phyloP scores from a whole-genome alignment of 176 grass and related monocot genomes.

The Poa pratensis region DNA sequence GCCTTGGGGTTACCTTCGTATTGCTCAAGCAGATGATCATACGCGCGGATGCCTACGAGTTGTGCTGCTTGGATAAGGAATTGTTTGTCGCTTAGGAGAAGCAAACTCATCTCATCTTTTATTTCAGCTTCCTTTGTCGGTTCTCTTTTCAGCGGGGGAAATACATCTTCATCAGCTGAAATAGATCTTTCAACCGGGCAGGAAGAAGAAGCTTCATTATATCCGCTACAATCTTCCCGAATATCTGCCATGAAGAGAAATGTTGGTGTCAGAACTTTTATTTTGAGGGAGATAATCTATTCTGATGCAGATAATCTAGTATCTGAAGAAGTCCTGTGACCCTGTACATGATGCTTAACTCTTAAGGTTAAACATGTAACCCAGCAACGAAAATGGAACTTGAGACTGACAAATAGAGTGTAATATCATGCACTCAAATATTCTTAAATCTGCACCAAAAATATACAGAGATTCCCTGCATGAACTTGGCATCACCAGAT shows the following conservation, averaged over 20 bases:
- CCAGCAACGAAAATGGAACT: background rate
- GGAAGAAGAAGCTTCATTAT: constrained; percentile 46
- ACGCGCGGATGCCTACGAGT: constrained; percentile 6
- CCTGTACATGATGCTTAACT: too few species aligned
- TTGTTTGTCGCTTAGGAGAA: constrained; percentile 58
- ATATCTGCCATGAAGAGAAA: constrained; percentile 46
- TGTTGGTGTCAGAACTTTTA: background rate
- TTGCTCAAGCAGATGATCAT: constrained; percentile 5
- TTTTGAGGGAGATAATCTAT: background rate
- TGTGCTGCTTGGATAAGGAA: constrained; percentile 51
- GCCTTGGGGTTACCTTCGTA: constrained; percentile 15
- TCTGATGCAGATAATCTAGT: background rate
- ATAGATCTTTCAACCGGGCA: constrained; percentile 19
- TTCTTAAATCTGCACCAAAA: background rate
- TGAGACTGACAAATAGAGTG: background rate
- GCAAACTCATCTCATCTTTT: constrained; percentile 54
- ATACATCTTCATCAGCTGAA: constrained; percentile 37
- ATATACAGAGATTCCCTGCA: background rate
- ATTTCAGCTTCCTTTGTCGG: constrained; percentile 38
- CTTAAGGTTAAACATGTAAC: constrained; percentile 32
- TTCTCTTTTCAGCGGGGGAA: background rate
- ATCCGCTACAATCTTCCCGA: constrained; percentile 36
- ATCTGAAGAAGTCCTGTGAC: constrained; percentile 27
- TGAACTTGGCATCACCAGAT: background rate
- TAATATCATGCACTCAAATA: constrained; percentile 8